These are phyloP conservation scores for Phaffomyces thermotolerans DNA, from an alignment of 805 yeast genomes.

Conservation along the genomic window DNA sequence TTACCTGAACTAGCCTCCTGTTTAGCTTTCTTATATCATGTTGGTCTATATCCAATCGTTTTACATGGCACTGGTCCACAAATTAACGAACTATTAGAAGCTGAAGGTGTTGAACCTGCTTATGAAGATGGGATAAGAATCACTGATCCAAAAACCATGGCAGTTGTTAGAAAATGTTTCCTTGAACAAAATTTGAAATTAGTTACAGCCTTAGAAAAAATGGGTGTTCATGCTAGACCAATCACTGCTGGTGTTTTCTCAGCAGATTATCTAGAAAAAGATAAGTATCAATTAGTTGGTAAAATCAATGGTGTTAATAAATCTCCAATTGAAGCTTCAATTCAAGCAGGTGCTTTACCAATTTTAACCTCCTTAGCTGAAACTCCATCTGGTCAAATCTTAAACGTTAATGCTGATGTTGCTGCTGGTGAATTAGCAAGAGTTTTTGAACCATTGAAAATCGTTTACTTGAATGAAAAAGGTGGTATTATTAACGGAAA, in stretches of 20 bases:
- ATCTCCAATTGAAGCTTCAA: slow-evolving; percentile 86
- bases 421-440: slow-evolving; percentile 98
- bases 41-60: slow-evolving; percentile 94
- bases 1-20: slow-evolving; percentile 91
- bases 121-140: slow-evolving; percentile 95
- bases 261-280: slow-evolving; percentile 86
- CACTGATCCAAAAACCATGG: slow-evolving; percentile 91
- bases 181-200: slow-evolving; percentile 90
- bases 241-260: slow-evolving; percentile 96
- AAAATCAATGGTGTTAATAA: slow-evolving; percentile 81
- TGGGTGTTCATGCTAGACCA: slow-evolving; percentile 98
- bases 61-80: slow-evolving; percentile 99
- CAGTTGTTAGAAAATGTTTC: slow-evolving; percentile 92
- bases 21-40: slow-evolving; percentile 92
- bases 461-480: slow-evolving; percentile 92
- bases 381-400: slow-evolving; percentile 91
- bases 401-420: slow-evolving; percentile 97
- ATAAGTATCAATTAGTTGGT: slow-evolving; percentile 90
- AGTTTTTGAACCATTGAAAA: slow-evolving; percentile 93
- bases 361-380: slow-evolving; percentile 95
- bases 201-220: slow-evolving; percentile 90
- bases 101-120: slow-evolving; percentile 91
- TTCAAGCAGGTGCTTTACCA: slow-evolving; percentile 94
- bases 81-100: slow-evolving; percentile 87
- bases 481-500: slow-evolving; percentile 95